Conservation (phyloP, 257 asterid genomes). For the Cynanchum wilfordii region DNA sequence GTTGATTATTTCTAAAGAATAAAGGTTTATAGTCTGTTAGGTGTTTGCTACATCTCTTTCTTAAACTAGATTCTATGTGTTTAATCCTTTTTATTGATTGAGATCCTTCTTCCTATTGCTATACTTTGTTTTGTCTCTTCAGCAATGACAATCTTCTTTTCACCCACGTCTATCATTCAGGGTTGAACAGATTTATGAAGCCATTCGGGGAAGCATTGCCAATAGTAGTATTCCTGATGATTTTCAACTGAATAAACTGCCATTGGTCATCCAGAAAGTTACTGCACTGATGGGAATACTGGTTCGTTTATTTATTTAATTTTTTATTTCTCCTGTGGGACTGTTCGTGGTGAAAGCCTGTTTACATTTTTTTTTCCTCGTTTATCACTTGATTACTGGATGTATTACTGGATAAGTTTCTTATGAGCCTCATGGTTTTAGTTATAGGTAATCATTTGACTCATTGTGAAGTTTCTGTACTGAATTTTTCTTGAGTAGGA, state of each 20-base stretch:
- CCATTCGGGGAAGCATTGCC: constrained; percentile 46
- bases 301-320: constrained; percentile 40
- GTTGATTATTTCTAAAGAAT: background rate
- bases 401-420: too few relatives aligned
- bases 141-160: constrained; percentile 1
- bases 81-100: background rate
- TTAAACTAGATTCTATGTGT: background rate
- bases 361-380: background rate
- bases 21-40: background rate
- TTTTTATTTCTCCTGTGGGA: background rate
- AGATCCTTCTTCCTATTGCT: background rate
- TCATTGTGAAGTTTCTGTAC: background rate
- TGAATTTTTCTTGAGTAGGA: background rate
- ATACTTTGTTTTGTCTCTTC: background rate
- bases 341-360: background rate
- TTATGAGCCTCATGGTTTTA: too few relatives aligned
- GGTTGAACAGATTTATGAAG: constrained; percentile 80
- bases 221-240: constrained; percentile 47
- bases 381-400: too few relatives aligned
- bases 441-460: background rate
- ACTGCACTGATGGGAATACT: constrained; percentile 86
- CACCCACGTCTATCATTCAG: constrained; percentile 32
- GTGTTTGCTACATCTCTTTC: background rate
- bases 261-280: constrained; percentile 82
- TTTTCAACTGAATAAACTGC: constrained; percentile 59